Evolutionary conservation across 306 rosid species (phyloP).

Genomic region (Ormosia emarginata): DNA sequence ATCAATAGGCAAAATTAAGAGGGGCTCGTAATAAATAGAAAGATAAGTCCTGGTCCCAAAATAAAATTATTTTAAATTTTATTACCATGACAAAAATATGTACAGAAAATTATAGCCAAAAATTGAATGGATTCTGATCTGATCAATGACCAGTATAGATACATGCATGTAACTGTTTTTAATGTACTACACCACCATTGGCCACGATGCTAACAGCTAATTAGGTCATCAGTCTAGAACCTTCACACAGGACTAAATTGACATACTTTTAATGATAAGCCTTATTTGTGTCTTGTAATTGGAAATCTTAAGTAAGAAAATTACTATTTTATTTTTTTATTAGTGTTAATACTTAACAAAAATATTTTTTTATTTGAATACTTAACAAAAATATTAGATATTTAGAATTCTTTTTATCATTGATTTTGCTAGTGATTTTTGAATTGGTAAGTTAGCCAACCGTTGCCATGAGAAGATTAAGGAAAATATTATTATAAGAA

Average conservation of each 20-base stretch:
- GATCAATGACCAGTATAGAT: too few species aligned
- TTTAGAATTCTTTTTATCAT: background rate
- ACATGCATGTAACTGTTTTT: background rate
- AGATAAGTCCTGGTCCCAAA: background rate
- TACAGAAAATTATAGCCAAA: background rate
- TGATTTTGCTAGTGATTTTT: background rate
- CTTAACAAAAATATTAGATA: background rate
- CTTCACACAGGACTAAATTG: background rate
- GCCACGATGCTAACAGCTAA: background rate
- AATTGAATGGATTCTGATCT: background rate
- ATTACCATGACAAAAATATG: background rate
- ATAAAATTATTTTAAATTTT: background rate
- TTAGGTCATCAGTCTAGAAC: background rate
- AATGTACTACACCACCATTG: background rate
- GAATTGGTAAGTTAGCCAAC: background rate
- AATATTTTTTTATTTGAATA: background rate
- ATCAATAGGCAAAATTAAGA: background rate
- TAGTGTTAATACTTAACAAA: background rate
- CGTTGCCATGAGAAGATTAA: background rate
- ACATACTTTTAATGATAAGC: background rate
- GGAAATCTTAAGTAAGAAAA: background rate
- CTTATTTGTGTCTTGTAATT: background rate
- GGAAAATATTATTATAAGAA: background rate
- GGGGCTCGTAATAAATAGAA: background rate
- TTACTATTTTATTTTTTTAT: background rate